A percentile compares a stretch with the other conserved stretches of the same genome.
phyloP scores from a whole-genome alignment of 2,329 filamentous ascomycete species.

The Lasiodiplodia hormozganensis region DNA sequence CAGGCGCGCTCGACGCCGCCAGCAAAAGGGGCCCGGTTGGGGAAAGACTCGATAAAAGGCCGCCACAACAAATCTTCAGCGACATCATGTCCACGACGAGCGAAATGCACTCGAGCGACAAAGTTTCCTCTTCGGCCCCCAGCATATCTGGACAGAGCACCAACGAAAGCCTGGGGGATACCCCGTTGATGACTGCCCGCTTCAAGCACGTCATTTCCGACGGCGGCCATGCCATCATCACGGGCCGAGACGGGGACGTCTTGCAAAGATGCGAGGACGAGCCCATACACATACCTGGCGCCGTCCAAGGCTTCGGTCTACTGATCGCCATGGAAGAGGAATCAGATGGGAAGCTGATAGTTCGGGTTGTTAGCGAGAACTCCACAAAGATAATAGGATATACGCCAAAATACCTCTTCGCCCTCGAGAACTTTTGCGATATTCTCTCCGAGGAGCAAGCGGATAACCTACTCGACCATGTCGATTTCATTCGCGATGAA shows the following conservation, averaged over 20 bases:
- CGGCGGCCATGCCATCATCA: constrained; percentile 82
- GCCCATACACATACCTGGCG: constrained; percentile 86
- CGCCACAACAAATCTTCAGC: constrained; percentile 45
- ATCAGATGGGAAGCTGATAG: constrained; percentile 67
- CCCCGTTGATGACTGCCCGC: constrained; percentile 67
- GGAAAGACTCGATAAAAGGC: constrained; percentile 23
- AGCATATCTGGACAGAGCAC: constrained; percentile 44
- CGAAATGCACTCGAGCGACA: constrained; percentile 34
- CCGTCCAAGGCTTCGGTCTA: constrained; percentile 80
- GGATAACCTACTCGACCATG: constrained; percentile 82
- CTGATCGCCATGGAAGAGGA: constrained; percentile 78
- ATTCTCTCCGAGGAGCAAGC: constrained; percentile 83
- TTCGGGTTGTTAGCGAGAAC: constrained; percentile 83
- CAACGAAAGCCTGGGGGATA: constrained; percentile 49
- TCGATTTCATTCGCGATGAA: constrained; percentile 87
- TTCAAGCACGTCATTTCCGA: constrained; percentile 81
- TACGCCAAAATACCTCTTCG: constrained; percentile 77
- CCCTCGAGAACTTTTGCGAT: constrained; percentile 77
- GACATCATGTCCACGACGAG: constrained; percentile 43
- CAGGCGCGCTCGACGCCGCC: not conserved
- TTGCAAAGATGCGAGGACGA: constrained; percentile 88
- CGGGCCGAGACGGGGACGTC: constrained; percentile 73
- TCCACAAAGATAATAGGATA: constrained; percentile 77
- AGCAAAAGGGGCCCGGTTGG: constrained; percentile 2
- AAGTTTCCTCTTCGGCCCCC: constrained; percentile 36